Evolutionary conservation across 768 basidiomycete species (phyloP).

Genomic region (Amanita subjunquillea): DNA sequence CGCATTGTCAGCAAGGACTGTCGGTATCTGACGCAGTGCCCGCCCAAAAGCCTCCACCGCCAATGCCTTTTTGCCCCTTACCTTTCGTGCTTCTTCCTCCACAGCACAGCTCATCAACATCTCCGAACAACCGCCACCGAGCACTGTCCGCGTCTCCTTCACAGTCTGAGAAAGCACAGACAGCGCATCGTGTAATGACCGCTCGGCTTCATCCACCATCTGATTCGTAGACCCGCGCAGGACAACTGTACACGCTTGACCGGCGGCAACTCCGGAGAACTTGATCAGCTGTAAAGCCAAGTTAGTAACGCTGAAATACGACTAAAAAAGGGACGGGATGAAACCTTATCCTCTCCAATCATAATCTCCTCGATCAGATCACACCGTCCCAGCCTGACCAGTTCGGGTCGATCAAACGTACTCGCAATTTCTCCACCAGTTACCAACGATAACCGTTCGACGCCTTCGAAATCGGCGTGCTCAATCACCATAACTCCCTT

Average conservation of each 20-base stretch:
- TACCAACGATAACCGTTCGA: slow-evolving; percentile 90
- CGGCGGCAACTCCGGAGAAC: slow-evolving; percentile 97
- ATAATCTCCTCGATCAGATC: slow-evolving; percentile 98
- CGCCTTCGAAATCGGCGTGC: slow-evolving; percentile 98
- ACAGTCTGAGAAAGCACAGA: slow-evolving; percentile 97
- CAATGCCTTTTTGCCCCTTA: slow-evolving; percentile 92
- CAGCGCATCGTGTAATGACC: slow-evolving; percentile 94
- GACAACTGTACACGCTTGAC: slow-evolving; percentile 96
- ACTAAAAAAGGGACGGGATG: slow-evolving; percentile 6
- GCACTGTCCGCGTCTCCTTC: slow-evolving; percentile 88
- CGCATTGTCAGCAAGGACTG: slow-evolving; percentile 94
- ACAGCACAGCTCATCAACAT: slow-evolving; percentile 96
- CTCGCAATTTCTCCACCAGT: slow-evolving; percentile 97
- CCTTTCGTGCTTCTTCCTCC: slow-evolving; percentile 75
- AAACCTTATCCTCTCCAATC: slow-evolving; percentile 97
- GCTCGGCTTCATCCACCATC: slow-evolving; percentile 99
- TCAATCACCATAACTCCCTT: slow-evolving; percentile 94
- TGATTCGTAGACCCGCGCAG: slow-evolving; percentile 95
- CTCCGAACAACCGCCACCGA: slow-evolving; percentile 96
- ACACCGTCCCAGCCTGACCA: slow-evolving; percentile 87
- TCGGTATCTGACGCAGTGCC: slow-evolving; percentile 91
- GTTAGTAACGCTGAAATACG: neutral
- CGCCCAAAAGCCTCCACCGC: slow-evolving; percentile 88
- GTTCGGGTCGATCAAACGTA: slow-evolving; percentile 88
- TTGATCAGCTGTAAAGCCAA: slow-evolving; percentile 74